Evolutionary conservation across 164 flowering plant genomes (phyloP).

Genomic region (Aristolochia californica): DNA sequence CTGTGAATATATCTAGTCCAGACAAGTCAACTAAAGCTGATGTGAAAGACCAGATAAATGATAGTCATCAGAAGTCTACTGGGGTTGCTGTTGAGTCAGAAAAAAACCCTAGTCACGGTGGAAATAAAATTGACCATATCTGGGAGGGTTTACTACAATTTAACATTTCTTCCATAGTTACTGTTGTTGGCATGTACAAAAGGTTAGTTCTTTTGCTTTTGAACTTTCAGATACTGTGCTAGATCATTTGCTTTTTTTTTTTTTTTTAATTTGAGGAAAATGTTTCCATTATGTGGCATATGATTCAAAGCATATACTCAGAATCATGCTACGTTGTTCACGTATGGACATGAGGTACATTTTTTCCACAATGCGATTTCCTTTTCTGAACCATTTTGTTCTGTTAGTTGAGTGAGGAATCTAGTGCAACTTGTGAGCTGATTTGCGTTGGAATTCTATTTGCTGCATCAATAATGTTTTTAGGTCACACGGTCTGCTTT

Average conservation of each 20-base stretch:
- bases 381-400: not conserved
- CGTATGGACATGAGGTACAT: too few species aligned
- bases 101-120: constrained; percentile 5
- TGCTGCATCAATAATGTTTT: too few species aligned
- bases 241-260: not conserved
- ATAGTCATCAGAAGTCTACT: constrained; percentile 13
- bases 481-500: too few species aligned
- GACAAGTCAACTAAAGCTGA: constrained; percentile 22
- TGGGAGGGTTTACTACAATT: constrained; percentile 89
- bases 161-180: constrained; percentile 35
- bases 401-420: too few species aligned
- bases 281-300: too few species aligned
- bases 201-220: constrained; percentile 31
- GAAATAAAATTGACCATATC: constrained; percentile 27
- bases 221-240: not conserved
- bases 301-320: too few species aligned
- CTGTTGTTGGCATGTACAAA: constrained; percentile 46
- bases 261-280: too few species aligned
- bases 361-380: too few species aligned
- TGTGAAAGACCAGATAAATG: constrained; percentile 6
- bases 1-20: constrained; percentile 10
- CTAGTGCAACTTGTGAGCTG: too few species aligned
- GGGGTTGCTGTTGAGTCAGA: constrained; percentile 13
- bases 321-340: too few species aligned
- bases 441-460: too few species aligned